Evolutionary conservation across 805 yeast species (phyloP), one percentile per base, ranked within the genome.

Genomic region (Barnettozyma salicaria): DNA sequence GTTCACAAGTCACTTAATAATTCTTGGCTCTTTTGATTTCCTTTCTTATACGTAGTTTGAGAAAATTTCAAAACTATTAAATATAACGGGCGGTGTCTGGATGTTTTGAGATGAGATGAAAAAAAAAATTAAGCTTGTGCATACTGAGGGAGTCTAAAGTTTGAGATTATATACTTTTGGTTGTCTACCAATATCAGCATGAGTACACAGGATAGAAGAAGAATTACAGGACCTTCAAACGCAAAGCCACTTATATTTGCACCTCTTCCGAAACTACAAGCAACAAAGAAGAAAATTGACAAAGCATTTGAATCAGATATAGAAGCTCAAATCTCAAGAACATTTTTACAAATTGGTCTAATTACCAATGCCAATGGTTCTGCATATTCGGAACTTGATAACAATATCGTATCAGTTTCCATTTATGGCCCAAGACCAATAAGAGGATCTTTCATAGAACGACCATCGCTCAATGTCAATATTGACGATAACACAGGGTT

Each of bases 381-480:
- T 16, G 73, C 94, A 3, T 84, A 81, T 47, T 53, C 86, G 16
- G 97, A 89, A 57, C 63, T 68, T 1, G 83, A 74, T 22, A 50
- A 50, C 5, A 53, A 53, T 24, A 49, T 53, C 10, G 68, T 74
- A 19, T 73, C 74, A 19, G 80, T 81, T 1, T 70, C 87, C 4
- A 78, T 90, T 0, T 84, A 78, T 59, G 97, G 97, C 0, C 97
- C 97, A 4, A 70, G 88, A 47, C 96, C 97, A 7, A 78, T 75
- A 43, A 67, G 84, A 42, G 86, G 87, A 2, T 72, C 85, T 4
- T 85, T 80, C 55, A 67, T 74, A 26, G 77, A 80, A 17, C 65
- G 74, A 34, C 89, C 89, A 3, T 67, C 76, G 5, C 61, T 85
- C 28, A 70, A 78, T 19, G 87, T 84, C 12, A 61, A 58, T 20